A percentile compares a stretch with the other conserved stretches of the same genome.
Conservation (phyloP, 2,329 filamentous ascomycete species). For the Scolecobasidium constrictum region DNA sequence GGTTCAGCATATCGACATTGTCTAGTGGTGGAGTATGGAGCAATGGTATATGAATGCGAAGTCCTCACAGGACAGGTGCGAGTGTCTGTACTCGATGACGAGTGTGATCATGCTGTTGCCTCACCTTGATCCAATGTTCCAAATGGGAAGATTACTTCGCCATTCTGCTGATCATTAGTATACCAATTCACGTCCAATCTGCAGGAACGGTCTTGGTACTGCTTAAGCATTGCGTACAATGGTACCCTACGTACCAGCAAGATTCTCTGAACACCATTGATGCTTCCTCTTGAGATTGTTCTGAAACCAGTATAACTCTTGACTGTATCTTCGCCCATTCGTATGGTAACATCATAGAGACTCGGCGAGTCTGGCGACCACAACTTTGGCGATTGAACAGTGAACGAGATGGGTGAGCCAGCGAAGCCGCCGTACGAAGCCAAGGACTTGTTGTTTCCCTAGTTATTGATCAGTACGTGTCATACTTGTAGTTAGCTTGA, state of each 20-base stretch:
- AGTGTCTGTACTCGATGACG: no score
- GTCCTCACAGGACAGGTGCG: no score
- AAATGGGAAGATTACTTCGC: neutral
- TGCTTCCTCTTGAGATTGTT: conserved; percentile 40
- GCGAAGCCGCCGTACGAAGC: conserved; percentile 34
- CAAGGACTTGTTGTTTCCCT: conserved; percentile 16
- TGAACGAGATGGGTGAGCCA: conserved; percentile 44
- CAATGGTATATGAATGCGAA: no score
- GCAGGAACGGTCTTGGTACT: neutral
- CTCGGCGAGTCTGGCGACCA: conserved; percentile 56
- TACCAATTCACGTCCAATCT: no score
- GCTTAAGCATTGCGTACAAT: neutral
- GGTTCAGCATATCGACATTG: neutral
- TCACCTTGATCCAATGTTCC: neutral
- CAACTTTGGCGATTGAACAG: conserved; percentile 41
- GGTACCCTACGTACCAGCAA: neutral
- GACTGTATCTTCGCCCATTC: conserved; percentile 41
- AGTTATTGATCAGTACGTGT: neutral
- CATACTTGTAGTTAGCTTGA: neutral
- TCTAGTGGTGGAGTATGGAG: no score
- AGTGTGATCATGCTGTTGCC: no score
- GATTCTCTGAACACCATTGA: conserved; percentile 1
- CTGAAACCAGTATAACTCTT: conserved; percentile 60
- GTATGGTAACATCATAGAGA: conserved; percentile 54
- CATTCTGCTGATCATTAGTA: no score